A percentile compares a stretch with the other conserved stretches of the same genome.
Evolutionary conservation across 2,329 filamentous ascomycete species (phyloP).

Genomic region (Escovopsis sp.): DNA sequence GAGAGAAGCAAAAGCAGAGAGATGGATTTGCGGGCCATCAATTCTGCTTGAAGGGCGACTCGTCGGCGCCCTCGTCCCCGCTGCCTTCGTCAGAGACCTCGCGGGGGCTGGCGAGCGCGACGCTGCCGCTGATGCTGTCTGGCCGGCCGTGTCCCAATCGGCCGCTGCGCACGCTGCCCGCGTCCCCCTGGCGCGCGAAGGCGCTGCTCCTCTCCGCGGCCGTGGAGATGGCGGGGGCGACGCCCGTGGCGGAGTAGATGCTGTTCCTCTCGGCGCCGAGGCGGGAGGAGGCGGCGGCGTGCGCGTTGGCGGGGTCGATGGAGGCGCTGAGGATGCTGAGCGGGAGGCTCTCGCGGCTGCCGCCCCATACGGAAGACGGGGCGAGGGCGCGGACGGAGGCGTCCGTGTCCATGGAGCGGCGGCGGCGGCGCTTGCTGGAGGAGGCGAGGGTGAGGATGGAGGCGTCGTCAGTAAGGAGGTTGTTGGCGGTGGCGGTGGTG

Average conservation of each 20-base stretch:
- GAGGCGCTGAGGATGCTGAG: constrained; percentile 64
- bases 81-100: constrained; percentile 25
- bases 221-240: constrained; percentile 45
- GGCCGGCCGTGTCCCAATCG: constrained; percentile 61
- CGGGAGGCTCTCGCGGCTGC: constrained; percentile 64
- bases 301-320: constrained; percentile 40
- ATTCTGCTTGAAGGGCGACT: constrained; percentile 7
- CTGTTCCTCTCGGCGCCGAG: constrained; percentile 51
- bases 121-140: constrained; percentile 69
- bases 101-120: constrained; percentile 45
- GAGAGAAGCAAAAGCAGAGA: neutral
- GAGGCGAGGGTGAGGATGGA: constrained; percentile 75
- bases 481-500: constrained; percentile 64
- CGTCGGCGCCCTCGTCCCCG: constrained; percentile 13
- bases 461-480: constrained; percentile 69
- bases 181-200: constrained; percentile 58
- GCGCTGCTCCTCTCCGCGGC: constrained; percentile 69
- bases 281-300: constrained; percentile 27
- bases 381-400: constrained; percentile 75
- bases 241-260: constrained; percentile 64
- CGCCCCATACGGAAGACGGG: constrained; percentile 67
- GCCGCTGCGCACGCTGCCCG: constrained; percentile 64
- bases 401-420: constrained; percentile 71
- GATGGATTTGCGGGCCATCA: neutral
- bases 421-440: constrained; percentile 61